Percentiles rank a stretch among this genome's conserved stretches.
Conservation (phyloP, 2,329 filamentous ascomycete genomes). For the Leptographium flavum region DNA sequence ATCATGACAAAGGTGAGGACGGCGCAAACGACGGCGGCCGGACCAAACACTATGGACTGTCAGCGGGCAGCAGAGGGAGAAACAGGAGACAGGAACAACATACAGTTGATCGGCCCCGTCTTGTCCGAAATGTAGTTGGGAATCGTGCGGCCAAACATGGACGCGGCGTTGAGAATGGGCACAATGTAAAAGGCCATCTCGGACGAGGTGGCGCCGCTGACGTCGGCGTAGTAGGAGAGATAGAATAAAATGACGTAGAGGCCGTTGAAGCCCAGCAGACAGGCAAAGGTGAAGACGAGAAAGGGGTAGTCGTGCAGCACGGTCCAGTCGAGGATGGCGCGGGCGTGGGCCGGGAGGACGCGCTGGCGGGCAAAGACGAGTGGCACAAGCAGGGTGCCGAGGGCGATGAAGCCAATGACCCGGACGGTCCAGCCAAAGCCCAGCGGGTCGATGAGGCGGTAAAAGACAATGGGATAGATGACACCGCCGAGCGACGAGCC, state of each 20-base stretch:
- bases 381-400: conserved; percentile 3
- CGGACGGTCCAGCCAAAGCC: conserved; percentile 7
- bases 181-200: conserved; percentile 45
- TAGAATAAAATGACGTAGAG: conserved; percentile 29
- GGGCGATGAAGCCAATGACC: conserved; percentile 6
- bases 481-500: conserved; percentile 25
- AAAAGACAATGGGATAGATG: conserved; percentile 13
- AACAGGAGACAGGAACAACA: not conserved
- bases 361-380: not conserved
- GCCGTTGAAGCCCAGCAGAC: conserved; percentile 3
- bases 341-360: not conserved
- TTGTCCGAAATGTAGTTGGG: conserved; percentile 36
- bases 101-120: conserved; percentile 29
- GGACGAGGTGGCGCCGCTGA: conserved; percentile 26
- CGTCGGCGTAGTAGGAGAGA: conserved; percentile 36
- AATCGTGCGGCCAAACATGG: conserved; percentile 34
- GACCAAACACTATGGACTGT: not conserved
- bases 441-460: conserved; percentile 12
- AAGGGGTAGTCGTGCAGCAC: conserved; percentile 5
- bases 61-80: not conserved
- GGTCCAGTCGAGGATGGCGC: conserved; percentile 4
- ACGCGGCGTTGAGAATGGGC: conserved; percentile 44
- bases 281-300: not conserved
- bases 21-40: not conserved
- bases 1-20: conserved; percentile 1